Percentiles rank a stretch among this genome's conserved stretches.
Conservation (phyloP, 106 monocot genomes). For the Narthecium ossifragum region DNA sequence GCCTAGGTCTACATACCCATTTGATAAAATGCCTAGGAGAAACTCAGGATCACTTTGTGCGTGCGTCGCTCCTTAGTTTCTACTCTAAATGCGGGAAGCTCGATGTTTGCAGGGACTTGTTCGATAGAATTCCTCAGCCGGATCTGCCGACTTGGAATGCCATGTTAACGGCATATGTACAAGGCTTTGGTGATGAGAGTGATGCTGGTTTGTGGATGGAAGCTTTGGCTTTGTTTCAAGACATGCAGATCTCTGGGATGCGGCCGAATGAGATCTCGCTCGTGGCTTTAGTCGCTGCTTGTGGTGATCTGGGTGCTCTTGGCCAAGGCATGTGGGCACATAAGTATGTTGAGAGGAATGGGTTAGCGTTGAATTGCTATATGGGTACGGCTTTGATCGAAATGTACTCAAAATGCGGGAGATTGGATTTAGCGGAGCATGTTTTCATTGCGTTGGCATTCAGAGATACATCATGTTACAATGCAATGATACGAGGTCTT, state of each 20-base stretch:
- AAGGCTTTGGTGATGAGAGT: neutral
- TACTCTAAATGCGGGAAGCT: constrained; percentile 19
- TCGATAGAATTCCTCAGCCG: constrained; percentile 18
- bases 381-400: too few relatives aligned
- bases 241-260: constrained; percentile 5
- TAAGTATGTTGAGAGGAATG: constrained; percentile 8
- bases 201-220: neutral
- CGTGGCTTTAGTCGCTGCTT: constrained; percentile 24
- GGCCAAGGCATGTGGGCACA: constrained; percentile 40
- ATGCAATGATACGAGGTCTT: too few relatives aligned
- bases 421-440: too few relatives aligned
- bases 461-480: too few relatives aligned
- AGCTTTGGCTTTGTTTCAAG: constrained; percentile 21
- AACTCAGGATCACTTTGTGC: constrained; percentile 21
- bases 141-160: constrained; percentile 46
- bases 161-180: constrained; percentile 23
- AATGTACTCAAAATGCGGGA: too few relatives aligned
- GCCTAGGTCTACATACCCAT: constrained; percentile 36
- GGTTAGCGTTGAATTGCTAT: too few relatives aligned
- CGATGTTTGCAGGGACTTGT: constrained; percentile 16
- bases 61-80: constrained; percentile 25
- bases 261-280: constrained; percentile 38
- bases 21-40: constrained; percentile 29
- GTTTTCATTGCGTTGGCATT: too few relatives aligned
- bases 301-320: constrained; percentile 30